Evolutionary conservation across 257 asterid genomes (phyloP).

Genomic region (Gardenia jasminoides): DNA sequence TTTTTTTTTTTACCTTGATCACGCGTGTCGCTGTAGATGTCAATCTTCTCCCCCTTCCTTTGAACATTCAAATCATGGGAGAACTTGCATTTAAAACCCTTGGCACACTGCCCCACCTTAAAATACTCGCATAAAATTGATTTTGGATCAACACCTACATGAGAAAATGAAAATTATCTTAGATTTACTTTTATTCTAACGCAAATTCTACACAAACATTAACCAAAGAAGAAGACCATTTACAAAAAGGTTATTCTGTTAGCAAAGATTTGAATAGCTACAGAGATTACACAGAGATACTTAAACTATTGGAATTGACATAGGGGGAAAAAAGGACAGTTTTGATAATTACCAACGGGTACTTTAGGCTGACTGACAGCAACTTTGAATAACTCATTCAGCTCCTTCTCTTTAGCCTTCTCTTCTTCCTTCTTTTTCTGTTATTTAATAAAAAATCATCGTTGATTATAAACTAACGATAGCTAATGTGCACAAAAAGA

Average conservation of each 20-base stretch:
- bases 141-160: conserved; percentile 90
- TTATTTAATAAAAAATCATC: background rate
- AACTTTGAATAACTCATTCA: conserved; percentile 73
- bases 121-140: conserved; percentile 80
- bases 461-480: conserved; percentile 13
- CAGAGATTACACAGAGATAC: background rate
- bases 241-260: background rate
- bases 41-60: conserved; percentile 96
- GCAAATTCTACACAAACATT: background rate
- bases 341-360: conserved; percentile 61
- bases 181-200: no score
- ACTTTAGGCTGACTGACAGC: conserved; percentile 96
- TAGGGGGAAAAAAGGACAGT: background rate
- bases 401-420: conserved; percentile 88
- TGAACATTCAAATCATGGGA: conserved; percentile 93
- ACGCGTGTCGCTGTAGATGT: conserved; percentile 76
- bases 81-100: conserved; percentile 95
- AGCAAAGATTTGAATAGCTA: no score
- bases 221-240: background rate
- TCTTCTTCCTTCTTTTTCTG: conserved; percentile 99
- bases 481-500: background rate
- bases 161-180: background rate
- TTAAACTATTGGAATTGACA: background rate
- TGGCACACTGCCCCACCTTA: conserved; percentile 83
- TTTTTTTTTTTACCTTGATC: conserved; percentile 39